A percentile compares a stretch with the other conserved stretches of the same genome.
Evolutionary conservation across 345 rosid species (phyloP).

Genomic region (Passiflora organensis): DNA sequence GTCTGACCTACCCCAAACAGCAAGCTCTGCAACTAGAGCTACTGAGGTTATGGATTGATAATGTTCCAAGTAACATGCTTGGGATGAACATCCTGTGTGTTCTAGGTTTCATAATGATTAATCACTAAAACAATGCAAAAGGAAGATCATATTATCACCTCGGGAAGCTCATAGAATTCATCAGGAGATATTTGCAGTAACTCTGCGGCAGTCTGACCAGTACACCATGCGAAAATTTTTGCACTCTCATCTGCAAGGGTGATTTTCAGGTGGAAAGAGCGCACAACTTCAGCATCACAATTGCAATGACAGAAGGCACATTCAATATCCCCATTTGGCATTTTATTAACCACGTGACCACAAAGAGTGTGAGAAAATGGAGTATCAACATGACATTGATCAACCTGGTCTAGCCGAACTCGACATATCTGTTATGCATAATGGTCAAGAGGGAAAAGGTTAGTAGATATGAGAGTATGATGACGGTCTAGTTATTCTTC

Average conservation of each 20-base stretch:
- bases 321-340: slow-evolving; percentile 27
- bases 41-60: too few relatives aligned
- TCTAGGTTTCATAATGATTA: background rate
- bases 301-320: slow-evolving; percentile 64
- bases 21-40: too few relatives aligned
- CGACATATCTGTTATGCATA: slow-evolving; percentile 48
- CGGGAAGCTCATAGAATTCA: slow-evolving; percentile 76
- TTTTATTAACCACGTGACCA: slow-evolving; percentile 57
- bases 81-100: background rate
- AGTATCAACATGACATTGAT: slow-evolving; percentile 55
- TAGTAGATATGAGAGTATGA: slow-evolving; percentile 4
- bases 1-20: too few relatives aligned
- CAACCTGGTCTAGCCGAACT: slow-evolving; percentile 67
- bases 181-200: slow-evolving; percentile 82
- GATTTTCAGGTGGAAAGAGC: slow-evolving; percentile 63
- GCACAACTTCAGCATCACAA: slow-evolving; percentile 42
- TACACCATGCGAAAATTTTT: slow-evolving; percentile 66
- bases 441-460: background rate
- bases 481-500: background rate
- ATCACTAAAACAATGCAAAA: background rate
- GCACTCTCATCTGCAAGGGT: slow-evolving; percentile 58
- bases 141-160: slow-evolving; percentile 42
- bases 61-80: too few relatives aligned
- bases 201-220: slow-evolving; percentile 79
- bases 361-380: slow-evolving; percentile 54